Conservation (phyloP, 306 rosid genomes). For the Prunus salicina region DNA sequence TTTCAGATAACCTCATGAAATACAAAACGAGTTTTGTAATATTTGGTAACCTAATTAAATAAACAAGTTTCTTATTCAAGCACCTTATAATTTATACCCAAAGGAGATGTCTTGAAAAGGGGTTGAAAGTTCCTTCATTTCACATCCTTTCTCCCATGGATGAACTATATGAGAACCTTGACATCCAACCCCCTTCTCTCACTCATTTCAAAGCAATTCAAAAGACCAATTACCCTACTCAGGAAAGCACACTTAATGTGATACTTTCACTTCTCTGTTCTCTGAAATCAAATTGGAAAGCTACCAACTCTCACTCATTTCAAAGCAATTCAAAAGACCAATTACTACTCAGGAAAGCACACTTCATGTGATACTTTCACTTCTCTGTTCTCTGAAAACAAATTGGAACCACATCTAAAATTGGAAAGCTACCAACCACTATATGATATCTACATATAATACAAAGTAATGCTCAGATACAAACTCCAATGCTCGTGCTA, state of each 20-base stretch:
- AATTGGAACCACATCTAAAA: background rate
- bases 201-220: background rate
- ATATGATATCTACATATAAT: background rate
- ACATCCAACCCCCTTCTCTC: background rate
- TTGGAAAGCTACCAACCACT: background rate
- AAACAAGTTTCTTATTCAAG: background rate
- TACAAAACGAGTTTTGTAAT: background rate
- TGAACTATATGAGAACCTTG: background rate
- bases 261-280: background rate
- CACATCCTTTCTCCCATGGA: background rate
- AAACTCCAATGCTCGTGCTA: background rate
- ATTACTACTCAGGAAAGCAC: background rate
- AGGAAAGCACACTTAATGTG: background rate
- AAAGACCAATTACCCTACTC: background rate
- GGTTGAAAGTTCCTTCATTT: background rate
- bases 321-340: background rate
- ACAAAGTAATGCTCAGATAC: background rate
- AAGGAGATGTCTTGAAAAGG: background rate
- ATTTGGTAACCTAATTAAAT: background rate
- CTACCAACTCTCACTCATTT: background rate
- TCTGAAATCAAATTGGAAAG: background rate
- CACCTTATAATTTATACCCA: background rate
- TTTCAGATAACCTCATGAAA: background rate
- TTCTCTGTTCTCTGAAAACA: background rate
- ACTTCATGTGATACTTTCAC: background rate